Conservation (phyloP, 257 asterid genomes). For the Cruciata laevipes region DNA sequence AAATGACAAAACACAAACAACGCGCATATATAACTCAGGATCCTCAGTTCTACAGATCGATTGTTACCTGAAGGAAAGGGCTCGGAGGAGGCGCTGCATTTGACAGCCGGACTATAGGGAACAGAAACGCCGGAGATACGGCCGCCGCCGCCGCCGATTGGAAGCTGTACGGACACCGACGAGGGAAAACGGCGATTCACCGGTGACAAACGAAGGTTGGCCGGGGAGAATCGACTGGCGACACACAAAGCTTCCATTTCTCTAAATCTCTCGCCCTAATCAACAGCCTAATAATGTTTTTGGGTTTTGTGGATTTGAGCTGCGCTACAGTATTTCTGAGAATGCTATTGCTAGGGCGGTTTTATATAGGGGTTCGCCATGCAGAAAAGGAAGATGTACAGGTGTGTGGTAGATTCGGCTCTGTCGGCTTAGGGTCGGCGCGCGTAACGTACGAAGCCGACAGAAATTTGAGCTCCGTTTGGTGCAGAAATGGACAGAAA, state of each 20-base stretch:
- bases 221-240: constrained; percentile 24
- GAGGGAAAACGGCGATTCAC: constrained; percentile 15
- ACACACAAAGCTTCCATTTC: constrained; percentile 38
- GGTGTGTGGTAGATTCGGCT: background rate
- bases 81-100: constrained; percentile 30
- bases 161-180: constrained; percentile 16
- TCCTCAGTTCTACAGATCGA: background rate
- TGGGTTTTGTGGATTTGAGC: background rate
- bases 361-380: background rate
- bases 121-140: constrained; percentile 18
- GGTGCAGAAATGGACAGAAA: background rate
- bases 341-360: background rate
- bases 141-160: constrained; percentile 14
- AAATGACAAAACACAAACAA: too few species aligned
- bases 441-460: background rate
- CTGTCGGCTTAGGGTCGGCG: background rate
- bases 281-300: background rate
- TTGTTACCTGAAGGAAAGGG: constrained; percentile 35
- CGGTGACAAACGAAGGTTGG: constrained; percentile 7
- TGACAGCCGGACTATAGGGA: constrained; percentile 23
- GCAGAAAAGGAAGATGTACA: background rate
- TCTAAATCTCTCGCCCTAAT: background rate
- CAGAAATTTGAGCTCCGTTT: background rate
- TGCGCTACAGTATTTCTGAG: background rate
- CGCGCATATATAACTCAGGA: background rate